These are phyloP conservation scores for Verticillium albo-atrum DNA, from an alignment of 2,329 filamentous ascomycete genomes.

Conservation along the genomic window DNA sequence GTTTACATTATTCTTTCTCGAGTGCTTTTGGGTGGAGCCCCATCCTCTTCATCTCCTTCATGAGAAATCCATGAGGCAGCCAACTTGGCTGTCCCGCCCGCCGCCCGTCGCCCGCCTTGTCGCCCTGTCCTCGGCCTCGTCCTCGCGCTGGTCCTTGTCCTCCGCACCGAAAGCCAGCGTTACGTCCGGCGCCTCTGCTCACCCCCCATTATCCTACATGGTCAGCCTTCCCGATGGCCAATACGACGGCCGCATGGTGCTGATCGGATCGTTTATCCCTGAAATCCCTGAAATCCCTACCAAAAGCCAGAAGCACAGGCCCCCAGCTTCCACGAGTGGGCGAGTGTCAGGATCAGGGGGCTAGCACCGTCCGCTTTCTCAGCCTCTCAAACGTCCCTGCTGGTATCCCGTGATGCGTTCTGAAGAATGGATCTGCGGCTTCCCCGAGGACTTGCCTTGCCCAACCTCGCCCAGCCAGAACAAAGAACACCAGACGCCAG, in stretches of 20 bases:
- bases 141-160: too few relatives aligned
- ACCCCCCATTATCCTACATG: neutral
- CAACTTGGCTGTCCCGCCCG: too few relatives aligned
- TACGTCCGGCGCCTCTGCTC: neutral
- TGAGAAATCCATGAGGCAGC: too few relatives aligned
- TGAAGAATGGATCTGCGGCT: neutral
- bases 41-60: neutral
- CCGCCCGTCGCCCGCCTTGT: too few relatives aligned
- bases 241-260: neutral
- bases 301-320: neutral
- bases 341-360: neutral
- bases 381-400: neutral
- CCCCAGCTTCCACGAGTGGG: neutral
- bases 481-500: neutral
- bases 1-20: neutral
- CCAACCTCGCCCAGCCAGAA: too few relatives aligned
- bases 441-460: neutral
- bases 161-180: too few relatives aligned
- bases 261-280: neutral
- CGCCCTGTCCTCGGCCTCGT: too few relatives aligned
- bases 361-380: neutral
- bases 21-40: neutral
- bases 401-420: neutral
- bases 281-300: neutral
- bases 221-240: neutral